Evolutionary conservation across 768 basidiomycete genomes (phyloP).

Genomic region (Calocybe gangraenosa): DNA sequence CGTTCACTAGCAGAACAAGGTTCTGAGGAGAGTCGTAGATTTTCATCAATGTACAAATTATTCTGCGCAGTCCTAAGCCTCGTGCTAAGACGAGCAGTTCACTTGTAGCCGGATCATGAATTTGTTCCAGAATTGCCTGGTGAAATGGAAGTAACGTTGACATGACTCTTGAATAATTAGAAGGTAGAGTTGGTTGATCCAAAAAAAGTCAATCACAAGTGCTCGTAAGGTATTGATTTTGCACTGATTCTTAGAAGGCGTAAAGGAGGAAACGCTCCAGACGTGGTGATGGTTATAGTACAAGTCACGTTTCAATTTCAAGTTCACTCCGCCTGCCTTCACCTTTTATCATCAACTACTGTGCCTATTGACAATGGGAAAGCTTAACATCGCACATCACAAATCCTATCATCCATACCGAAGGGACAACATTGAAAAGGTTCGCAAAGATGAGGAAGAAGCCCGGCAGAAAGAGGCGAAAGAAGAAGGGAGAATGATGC

Average conservation of each 20-base stretch:
- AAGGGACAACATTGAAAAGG: slow-evolving; percentile 78
- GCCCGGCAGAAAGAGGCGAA: slow-evolving; percentile 60
- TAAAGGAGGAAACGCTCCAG: not conserved
- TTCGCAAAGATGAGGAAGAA: slow-evolving; percentile 79
- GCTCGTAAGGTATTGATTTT: not conserved
- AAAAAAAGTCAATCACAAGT: not conserved
- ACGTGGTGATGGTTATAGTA: not conserved
- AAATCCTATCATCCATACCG: slow-evolving; percentile 89
- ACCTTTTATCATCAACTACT: slow-evolving; percentile 1
- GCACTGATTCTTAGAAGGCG: not conserved
- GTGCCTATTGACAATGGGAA: slow-evolving; percentile 55
- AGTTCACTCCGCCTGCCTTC: too few species aligned
- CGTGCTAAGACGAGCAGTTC: slow-evolving; percentile 81
- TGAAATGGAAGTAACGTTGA: slow-evolving; percentile 61
- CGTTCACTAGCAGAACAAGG: slow-evolving; percentile 82
- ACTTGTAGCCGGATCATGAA: slow-evolving; percentile 70
- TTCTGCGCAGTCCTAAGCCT: slow-evolving; percentile 81
- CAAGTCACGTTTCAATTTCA: not conserved
- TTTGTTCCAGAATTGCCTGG: slow-evolving; percentile 58
- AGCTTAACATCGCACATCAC: slow-evolving; percentile 87
- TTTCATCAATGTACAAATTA: slow-evolving; percentile 85
- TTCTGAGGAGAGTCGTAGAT: slow-evolving; percentile 87
- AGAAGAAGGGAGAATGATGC: slow-evolving; percentile 66
- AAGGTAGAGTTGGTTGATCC: not conserved
- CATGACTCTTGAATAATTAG: slow-evolving; percentile 26